Evolutionary conservation across 257 asterid species (phyloP).

Genomic region (Solanum virginianum): DNA sequence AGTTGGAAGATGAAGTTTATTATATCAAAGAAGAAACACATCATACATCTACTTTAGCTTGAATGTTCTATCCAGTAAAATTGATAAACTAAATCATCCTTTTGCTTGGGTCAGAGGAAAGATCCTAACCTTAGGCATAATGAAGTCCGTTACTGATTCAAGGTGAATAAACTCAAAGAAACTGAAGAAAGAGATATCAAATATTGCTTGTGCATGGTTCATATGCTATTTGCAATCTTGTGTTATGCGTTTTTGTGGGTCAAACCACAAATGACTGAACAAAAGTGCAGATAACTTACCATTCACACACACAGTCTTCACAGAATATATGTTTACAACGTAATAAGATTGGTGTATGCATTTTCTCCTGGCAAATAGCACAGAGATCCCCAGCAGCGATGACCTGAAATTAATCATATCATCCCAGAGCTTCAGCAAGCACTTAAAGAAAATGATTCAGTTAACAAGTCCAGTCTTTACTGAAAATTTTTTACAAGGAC

Average conservation of each 20-base stretch:
- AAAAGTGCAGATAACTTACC: conserved; percentile 33
- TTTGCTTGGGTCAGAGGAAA: background rate
- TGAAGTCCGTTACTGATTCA: background rate
- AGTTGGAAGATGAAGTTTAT: background rate
- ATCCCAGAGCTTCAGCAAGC: background rate
- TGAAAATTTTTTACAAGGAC: background rate
- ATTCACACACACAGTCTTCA: conserved; percentile 81
- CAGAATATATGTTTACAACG: conserved; percentile 87
- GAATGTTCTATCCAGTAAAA: background rate
- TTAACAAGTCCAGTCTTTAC: background rate
- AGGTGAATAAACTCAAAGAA: background rate
- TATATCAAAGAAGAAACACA: background rate
- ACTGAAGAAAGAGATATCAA: background rate
- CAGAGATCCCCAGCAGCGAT: conserved; percentile 74
- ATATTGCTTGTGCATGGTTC: background rate
- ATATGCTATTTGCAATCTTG: background rate
- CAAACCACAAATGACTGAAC: background rate
- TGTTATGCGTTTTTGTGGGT: background rate
- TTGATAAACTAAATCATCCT: background rate
- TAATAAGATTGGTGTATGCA: conserved; percentile 68
- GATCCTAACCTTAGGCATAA: background rate
- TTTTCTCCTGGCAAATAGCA: conserved; percentile 88
- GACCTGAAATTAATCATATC: conserved; percentile 32
- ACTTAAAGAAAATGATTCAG: background rate
- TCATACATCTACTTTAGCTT: background rate